Percentiles rank a stretch among this genome's conserved stretches.
phyloP scores from a whole-genome alignment of 2,329 filamentous ascomycete genomes.

The Alternaria ethzedia region DNA sequence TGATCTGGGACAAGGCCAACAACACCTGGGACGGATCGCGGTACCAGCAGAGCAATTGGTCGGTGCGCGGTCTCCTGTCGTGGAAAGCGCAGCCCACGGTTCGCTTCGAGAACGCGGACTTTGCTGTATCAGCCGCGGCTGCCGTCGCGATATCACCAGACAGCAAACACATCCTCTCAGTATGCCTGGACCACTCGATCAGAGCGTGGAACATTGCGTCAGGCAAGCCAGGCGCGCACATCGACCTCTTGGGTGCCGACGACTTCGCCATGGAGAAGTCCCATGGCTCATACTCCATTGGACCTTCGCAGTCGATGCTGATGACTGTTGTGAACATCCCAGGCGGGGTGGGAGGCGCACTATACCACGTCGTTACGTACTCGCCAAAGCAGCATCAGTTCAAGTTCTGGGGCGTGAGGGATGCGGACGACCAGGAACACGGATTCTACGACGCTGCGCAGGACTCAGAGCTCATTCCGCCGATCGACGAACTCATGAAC shows the following conservation, averaged over 20 bases:
- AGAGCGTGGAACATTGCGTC: slow-evolving; percentile 88
- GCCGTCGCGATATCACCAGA: slow-evolving; percentile 60
- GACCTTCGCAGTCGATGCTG: slow-evolving; percentile 78
- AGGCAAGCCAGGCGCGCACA: slow-evolving; percentile 76
- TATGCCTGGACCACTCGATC: slow-evolving; percentile 87
- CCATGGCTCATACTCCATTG: slow-evolving; percentile 73
- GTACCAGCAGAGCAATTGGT: slow-evolving; percentile 77
- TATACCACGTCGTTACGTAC: slow-evolving; percentile 76
- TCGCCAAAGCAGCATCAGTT: slow-evolving; percentile 91
- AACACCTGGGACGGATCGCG: slow-evolving; percentile 71
- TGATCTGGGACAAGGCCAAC: slow-evolving; percentile 52
- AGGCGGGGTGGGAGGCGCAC: slow-evolving; percentile 54
- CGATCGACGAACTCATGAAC: slow-evolving; percentile 58
- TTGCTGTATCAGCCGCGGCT: slow-evolving; percentile 65
- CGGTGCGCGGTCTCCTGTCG: slow-evolving; percentile 64
- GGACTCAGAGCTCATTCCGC: slow-evolving; percentile 67
- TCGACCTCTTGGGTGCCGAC: slow-evolving; percentile 74
- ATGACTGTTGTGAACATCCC: slow-evolving; percentile 72
- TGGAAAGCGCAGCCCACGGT: slow-evolving; percentile 71
- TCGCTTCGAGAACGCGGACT: slow-evolving; percentile 70
- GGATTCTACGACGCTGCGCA: slow-evolving; percentile 76
- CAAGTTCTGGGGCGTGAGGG: slow-evolving; percentile 86
- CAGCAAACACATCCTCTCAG: slow-evolving; percentile 69
- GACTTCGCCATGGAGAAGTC: slow-evolving; percentile 67
- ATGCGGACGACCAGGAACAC: slow-evolving; percentile 63